Evolutionary conservation across 129 eudicot species (phyloP), one percentile per base, ranked within the genome.

Genomic region (Centrapalus pauciflorus): DNA sequence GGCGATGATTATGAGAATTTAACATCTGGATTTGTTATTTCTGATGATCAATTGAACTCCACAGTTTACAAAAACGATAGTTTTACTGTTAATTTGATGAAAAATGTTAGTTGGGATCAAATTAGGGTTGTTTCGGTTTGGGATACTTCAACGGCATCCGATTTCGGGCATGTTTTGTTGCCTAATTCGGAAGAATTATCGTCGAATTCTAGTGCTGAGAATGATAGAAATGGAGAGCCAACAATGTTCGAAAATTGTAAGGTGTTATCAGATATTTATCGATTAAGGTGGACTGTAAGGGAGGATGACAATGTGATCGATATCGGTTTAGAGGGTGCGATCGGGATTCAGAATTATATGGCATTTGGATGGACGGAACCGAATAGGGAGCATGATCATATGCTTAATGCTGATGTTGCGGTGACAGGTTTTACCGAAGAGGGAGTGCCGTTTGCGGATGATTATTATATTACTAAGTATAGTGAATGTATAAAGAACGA

Each of bases 331-430:
- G 98, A 93, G 72, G 96, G 87, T 14, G 98, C 84, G 8, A 81
- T 80, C 16, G 89, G 83, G 59, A 75, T 77, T 77, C 91, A 83
- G 85, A 74, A 93, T 70, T 93, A 93, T 58, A 83, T 93, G 98
- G 98, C 89, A 7, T 93, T 93, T 43, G 98, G 98, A 33, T 93
- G 98, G 98, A 95, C 98, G 0, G 83, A 84, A 64, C 90, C 89
- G 0, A 79, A 72, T 41, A 62, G 87, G 7, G 85, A 81, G 5
- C 79, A 67, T 24, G 81, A 81, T 26, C 77, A 73, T 69, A 93
- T 93, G 98, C 82, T 93, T 28, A 80, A 82, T 23, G 83, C 89
- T 13, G 98, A 93, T 76, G 95, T 93, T 64, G 83, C 82, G 1
- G 73, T 93, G 56, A 75, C 98, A 1, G 96, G 95, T 58, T 93